Percentiles rank a stretch among this genome's conserved stretches.
phyloP scores from a whole-genome alignment of 331 rosid species.

The Malus hybrid region DNA sequence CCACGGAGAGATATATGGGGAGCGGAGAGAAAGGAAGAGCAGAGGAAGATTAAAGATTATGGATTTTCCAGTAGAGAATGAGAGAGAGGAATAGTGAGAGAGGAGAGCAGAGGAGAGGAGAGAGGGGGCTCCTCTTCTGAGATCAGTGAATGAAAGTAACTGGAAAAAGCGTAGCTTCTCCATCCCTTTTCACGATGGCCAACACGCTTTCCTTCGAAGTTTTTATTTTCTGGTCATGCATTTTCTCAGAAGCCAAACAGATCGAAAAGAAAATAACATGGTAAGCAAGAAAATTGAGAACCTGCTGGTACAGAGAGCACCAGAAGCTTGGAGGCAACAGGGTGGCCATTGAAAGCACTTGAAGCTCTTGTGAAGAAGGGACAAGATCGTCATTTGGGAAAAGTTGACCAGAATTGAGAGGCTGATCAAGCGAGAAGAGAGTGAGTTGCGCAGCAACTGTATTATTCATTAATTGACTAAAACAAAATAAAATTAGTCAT shows the following conservation, averaged over 20 bases:
- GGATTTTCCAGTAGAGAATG: slow-evolving; percentile 20
- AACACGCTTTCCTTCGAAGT: too few relatives aligned
- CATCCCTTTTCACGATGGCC: too few relatives aligned
- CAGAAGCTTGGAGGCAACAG: slow-evolving; percentile 47
- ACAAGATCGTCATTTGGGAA: slow-evolving; percentile 36
- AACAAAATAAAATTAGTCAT: too few relatives aligned
- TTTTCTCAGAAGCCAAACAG: neutral
- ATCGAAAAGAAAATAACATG: neutral
- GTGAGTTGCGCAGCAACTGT: too few relatives aligned
- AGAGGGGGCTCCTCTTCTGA: too few relatives aligned
- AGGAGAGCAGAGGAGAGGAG: too few relatives aligned
- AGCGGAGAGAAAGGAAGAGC: slow-evolving; percentile 27
- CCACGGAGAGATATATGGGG: slow-evolving; percentile 6
- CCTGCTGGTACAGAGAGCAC: slow-evolving; percentile 66
- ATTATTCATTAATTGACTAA: too few relatives aligned
- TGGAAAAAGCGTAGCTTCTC: too few relatives aligned
- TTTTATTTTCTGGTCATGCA: neutral
- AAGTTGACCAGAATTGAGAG: neutral
- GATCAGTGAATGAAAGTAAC: too few relatives aligned
- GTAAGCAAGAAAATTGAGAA: slow-evolving; percentile 1
- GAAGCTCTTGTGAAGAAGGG: slow-evolving; percentile 57
- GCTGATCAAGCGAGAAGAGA: neutral
- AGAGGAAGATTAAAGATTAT: neutral
- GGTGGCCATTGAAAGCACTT: slow-evolving; percentile 30
- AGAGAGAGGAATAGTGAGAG: too few relatives aligned